Evolutionary conservation across 2,329 filamentous ascomycete species (phyloP).

Genomic region (Beauveria asiatica): DNA sequence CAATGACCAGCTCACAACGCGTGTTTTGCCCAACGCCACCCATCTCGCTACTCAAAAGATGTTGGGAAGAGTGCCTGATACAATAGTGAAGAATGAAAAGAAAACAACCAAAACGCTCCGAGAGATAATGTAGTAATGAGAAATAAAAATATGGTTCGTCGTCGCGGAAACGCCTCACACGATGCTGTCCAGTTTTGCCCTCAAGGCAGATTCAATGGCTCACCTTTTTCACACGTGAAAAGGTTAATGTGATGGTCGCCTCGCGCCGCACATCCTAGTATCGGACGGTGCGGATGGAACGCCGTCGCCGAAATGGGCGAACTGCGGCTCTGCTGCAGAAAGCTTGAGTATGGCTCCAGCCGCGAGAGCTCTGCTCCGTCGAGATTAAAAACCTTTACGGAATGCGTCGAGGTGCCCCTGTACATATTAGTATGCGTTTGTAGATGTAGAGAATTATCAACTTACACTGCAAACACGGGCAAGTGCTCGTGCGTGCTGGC

Average conservation of each 20-base stretch:
- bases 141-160: neutral
- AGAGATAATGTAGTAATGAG: neutral
- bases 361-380: slow-evolving; percentile 70
- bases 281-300: slow-evolving; percentile 91
- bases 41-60: slow-evolving; percentile 7
- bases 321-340: slow-evolving; percentile 71
- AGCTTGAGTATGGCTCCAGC: slow-evolving; percentile 84
- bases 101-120: neutral
- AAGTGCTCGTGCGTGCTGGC: slow-evolving; percentile 93
- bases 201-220: slow-evolving; percentile 14
- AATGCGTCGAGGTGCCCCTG: slow-evolving; percentile 80
- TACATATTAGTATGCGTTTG: neutral
- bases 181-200: neutral
- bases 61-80: neutral
- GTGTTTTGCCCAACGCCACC: slow-evolving; percentile 5
- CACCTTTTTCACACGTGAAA: slow-evolving; percentile 58
- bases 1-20: neutral
- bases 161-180: neutral
- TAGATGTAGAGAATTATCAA: slow-evolving; percentile 17
- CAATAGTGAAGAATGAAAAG: neutral
- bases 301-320: slow-evolving; percentile 80
- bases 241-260: slow-evolving; percentile 89
- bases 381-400: slow-evolving; percentile 88
- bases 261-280: slow-evolving; percentile 78
- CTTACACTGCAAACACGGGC: slow-evolving; percentile 89